Conservation (phyloP, 192 early-diverging fungal genomes). For the Backusella sp. region DNA sequence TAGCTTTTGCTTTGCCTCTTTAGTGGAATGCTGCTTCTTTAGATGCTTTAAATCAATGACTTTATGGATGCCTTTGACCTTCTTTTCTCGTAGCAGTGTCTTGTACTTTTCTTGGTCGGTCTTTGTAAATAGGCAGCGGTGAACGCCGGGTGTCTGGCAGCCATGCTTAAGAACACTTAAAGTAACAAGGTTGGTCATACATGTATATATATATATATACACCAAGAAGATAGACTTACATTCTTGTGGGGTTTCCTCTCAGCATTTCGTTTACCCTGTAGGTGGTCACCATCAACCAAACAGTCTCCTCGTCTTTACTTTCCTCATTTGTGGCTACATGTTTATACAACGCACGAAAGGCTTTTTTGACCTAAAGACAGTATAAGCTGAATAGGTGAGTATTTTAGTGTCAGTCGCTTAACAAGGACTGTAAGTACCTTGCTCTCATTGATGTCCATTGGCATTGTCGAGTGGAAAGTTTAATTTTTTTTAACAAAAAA, state of each 20-base stretch:
- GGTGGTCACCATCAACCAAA: constrained; percentile 24
- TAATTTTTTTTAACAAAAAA: background rate
- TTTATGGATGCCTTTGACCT: constrained; percentile 64
- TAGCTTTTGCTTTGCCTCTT: constrained; percentile 78
- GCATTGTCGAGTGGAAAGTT: background rate
- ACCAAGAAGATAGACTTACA: constrained; percentile 8
- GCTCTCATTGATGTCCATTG: background rate
- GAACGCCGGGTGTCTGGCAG: constrained; percentile 58
- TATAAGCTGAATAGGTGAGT: background rate
- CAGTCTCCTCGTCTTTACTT: background rate
- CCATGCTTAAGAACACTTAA: constrained; percentile 54
- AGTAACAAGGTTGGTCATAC: too few species aligned
- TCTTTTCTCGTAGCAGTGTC: constrained; percentile 61
- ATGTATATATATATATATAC: too few species aligned
- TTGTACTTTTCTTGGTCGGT: constrained; percentile 80
- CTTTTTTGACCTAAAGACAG: constrained; percentile 16
- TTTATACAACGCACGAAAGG: constrained; percentile 23
- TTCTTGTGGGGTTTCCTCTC: background rate
- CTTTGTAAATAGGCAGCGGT: constrained; percentile 89
- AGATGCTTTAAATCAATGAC: constrained; percentile 80
- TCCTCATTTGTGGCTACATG: background rate
- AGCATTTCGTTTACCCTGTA: background rate
- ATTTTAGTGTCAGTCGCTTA: background rate
- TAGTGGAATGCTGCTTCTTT: constrained; percentile 72
- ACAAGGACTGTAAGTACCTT: background rate